Base-by-base conservation (phyloP, 2,329 filamentous ascomycete genomes). In the Fonsecaea nubica region DNA sequence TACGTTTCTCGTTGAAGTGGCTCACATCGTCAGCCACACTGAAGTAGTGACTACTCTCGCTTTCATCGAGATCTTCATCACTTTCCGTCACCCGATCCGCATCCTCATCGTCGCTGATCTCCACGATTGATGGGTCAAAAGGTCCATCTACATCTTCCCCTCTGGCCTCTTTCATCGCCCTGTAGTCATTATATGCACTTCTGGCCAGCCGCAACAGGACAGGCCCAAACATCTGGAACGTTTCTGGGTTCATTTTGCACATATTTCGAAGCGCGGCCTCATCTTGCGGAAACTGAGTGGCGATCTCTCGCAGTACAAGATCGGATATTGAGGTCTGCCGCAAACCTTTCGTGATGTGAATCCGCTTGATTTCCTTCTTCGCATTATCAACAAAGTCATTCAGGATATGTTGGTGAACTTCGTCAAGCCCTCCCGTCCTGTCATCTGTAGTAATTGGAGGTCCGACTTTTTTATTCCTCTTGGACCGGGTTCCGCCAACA, bases 51-150 rank as follows among this genome's bases (percentile, higher is more conserved):
- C 72, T 75, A 32, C 64, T 66, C 48, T 74, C 66, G 25, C 65
- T 60, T 15, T 67, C 69, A 18, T 71, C 69, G 12, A 65, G 53
- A 36, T 72, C 70, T 6, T 54, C 45, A n/a, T 70, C 66, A 57
- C 65, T 69, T 69, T 76, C 58, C 25, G 32, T 12, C 33, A 36
- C 21, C 33, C 15, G 55, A 32, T 63, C 63, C 18, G 71, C 73
- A 66, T 63, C 62, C 0, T 77, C 79, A 62, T 79, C 78, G 65
- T 78, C 80, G 66, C 78, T 78, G 25, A 85, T 77, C 58, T 83
- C 78, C 58, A 84, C 81, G 25, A 84, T 79, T 57, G 80, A 63
- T 38, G 76, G 72, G 45, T 83, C 83, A 69, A 87, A 85, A 1
- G 81, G 82, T 71, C 85, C 82, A 35, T 80, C 73, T 4, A 78